These are phyloP conservation scores for Fusarium sp. DNA, from an alignment of 2,329 filamentous ascomycete genomes.

Conservation along the genomic window DNA sequence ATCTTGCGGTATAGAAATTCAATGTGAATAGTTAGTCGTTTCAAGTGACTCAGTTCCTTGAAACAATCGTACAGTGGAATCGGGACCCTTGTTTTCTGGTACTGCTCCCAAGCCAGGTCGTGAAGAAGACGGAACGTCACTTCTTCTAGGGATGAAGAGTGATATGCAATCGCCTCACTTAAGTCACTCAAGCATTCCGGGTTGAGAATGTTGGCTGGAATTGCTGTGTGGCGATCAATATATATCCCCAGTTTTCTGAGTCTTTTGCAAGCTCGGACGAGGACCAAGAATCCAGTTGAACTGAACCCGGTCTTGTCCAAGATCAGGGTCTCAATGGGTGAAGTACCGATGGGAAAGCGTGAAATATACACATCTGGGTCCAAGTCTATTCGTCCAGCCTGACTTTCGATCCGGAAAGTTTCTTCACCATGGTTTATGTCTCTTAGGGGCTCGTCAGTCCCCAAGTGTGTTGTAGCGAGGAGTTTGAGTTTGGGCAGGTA, in stretches of 20 bases:
- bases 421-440: too few species aligned
- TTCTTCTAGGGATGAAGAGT: not conserved
- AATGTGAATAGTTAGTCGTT: not conserved
- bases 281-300: not conserved
- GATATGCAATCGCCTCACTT: not conserved
- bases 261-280: not conserved
- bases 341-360: not conserved
- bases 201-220: not conserved
- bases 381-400: fast-evolving
- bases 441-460: too few species aligned
- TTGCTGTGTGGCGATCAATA: not conserved
- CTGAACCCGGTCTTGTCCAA: not conserved
- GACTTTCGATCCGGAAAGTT: too few species aligned
- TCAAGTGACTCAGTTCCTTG: not conserved
- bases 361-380: not conserved
- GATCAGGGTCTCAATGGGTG: not conserved
- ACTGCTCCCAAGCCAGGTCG: not conserved
- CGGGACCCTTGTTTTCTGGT: not conserved
- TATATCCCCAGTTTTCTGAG: not conserved
- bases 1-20: not conserved
- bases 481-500: not conserved
- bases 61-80: not conserved
- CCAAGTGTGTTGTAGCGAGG: not conserved
- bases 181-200: not conserved
- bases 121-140: not conserved